phyloP scores from a whole-genome alignment of 768 basidiomycete species.

The Amanita rubescens region DNA sequence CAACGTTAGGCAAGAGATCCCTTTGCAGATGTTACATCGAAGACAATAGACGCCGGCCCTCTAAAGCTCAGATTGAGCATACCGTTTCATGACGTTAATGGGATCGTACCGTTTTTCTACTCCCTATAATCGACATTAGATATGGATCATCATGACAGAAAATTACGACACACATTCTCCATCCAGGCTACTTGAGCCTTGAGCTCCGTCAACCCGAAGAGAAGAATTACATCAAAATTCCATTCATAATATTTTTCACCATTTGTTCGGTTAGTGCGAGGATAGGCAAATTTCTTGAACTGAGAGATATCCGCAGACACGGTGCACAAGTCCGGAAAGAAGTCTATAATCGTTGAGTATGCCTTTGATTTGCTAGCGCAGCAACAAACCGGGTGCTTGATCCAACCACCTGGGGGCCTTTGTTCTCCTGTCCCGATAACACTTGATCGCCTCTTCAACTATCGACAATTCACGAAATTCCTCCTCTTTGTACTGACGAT shows the following conservation, averaged over 20 bases:
- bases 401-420: conserved; percentile 13
- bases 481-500: conserved; percentile 3
- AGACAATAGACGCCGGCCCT: conserved; percentile 2
- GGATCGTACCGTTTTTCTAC: conserved; percentile 13
- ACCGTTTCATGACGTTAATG: neutral
- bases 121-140: conserved; percentile 7
- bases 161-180: conserved; percentile 23
- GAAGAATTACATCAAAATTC: conserved; percentile 32
- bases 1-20: no score
- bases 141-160: neutral
- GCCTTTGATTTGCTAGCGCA: neutral
- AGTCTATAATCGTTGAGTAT: neutral
- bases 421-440: conserved; percentile 14
- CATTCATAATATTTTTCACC: conserved; percentile 17
- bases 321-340: conserved; percentile 15
- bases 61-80: neutral
- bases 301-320: conserved; percentile 16
- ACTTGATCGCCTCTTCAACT: conserved; percentile 6
- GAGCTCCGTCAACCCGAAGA: conserved; percentile 38
- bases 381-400: neutral
- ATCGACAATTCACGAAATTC: conserved; percentile 9
- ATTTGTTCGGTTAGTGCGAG: neutral
- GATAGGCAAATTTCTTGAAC: conserved; percentile 2
- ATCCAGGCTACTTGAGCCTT: conserved; percentile 39
- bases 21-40: no score